These are phyloP conservation scores for Stephania japonica DNA, from an alignment of 164 flowering plant genomes.

Conservation along the genomic window DNA sequence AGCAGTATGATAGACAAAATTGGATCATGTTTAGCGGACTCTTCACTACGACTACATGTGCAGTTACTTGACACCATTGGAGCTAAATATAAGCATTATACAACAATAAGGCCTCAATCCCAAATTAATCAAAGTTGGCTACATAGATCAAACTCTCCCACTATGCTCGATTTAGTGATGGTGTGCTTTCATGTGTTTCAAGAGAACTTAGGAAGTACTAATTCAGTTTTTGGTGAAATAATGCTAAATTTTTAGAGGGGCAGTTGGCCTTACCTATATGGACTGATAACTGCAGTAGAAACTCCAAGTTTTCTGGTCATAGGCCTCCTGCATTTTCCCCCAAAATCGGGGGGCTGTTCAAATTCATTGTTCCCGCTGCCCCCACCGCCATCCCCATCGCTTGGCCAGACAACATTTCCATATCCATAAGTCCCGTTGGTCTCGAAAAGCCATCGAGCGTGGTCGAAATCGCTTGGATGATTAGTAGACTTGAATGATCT, in stretches of 20 bases:
- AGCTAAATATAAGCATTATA: background rate
- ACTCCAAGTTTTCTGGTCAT: constrained; percentile 66
- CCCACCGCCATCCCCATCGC: constrained; percentile 56
- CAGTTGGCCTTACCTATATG: constrained; percentile 53
- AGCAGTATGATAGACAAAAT: too few species aligned
- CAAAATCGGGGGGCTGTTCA: constrained; percentile 68
- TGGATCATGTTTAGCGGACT: too few species aligned
- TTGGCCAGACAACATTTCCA: constrained; percentile 91
- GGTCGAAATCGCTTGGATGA: constrained; percentile 66
- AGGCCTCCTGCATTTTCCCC: constrained; percentile 54
- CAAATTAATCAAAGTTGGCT: too few species aligned
- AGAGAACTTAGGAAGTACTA: background rate
- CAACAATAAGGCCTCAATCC: background rate
- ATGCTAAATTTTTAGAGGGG: background rate
- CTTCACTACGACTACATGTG: too few species aligned
- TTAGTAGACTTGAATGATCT: constrained; percentile 61
- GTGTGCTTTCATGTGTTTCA: background rate
- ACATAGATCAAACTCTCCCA: too few species aligned
- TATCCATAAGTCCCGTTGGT: constrained; percentile 93
- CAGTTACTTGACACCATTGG: background rate
- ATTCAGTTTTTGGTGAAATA: background rate
- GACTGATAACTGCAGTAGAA: constrained; percentile 83
- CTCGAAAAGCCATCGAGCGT: constrained; percentile 74
- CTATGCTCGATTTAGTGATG: background rate
- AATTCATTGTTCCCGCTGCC: constrained; percentile 45